These are phyloP conservation scores for Torulaspora franciscae DNA, from an alignment of 805 yeast species.

Conservation along the genomic window DNA sequence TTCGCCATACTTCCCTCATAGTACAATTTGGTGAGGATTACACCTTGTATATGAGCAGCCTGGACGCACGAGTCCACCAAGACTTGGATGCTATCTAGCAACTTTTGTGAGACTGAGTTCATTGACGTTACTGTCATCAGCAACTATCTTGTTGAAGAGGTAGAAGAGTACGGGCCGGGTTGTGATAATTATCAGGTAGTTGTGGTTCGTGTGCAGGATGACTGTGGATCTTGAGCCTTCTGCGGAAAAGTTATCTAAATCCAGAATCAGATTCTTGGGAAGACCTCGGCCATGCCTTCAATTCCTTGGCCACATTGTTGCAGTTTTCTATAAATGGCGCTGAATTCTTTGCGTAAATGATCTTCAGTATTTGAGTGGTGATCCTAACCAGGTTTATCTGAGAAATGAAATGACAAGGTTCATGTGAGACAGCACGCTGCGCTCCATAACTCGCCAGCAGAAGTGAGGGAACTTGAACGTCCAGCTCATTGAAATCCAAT, in stretches of 20 bases:
- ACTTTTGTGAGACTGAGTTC: constrained; percentile 10
- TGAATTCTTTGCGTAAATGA: constrained; percentile 20
- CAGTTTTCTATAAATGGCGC: constrained; percentile 21
- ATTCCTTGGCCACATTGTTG: constrained; percentile 12
- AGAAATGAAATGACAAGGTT: constrained; percentile 17
- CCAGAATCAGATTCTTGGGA: constrained; percentile 14
- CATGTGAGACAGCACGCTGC: constrained; percentile 8
- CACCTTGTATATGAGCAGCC: constrained; percentile 21
- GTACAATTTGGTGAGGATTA: constrained; percentile 15
- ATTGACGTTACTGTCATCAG: constrained; percentile 8
- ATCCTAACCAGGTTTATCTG: constrained; percentile 20
- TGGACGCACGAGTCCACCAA: constrained; percentile 20
- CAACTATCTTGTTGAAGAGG: constrained; percentile 17
- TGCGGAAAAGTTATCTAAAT: constrained; percentile 12
- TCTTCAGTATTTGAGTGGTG: constrained; percentile 16
- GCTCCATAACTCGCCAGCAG: constrained; percentile 3
- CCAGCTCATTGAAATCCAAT: constrained; percentile 17
- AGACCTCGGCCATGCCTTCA: constrained; percentile 18
- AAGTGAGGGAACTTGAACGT: constrained; percentile 17
- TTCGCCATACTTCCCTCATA: constrained; percentile 17
- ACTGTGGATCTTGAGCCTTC: constrained; percentile 16
- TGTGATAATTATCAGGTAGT: constrained; percentile 19
- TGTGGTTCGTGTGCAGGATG: constrained; percentile 22
- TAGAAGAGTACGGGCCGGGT: constrained; percentile 21
- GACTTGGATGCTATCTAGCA: constrained; percentile 10